Evolutionary conservation across 495 filamentous ascomycete genomes (phyloP).

Genomic region (Talaromyces stipitatus): DNA sequence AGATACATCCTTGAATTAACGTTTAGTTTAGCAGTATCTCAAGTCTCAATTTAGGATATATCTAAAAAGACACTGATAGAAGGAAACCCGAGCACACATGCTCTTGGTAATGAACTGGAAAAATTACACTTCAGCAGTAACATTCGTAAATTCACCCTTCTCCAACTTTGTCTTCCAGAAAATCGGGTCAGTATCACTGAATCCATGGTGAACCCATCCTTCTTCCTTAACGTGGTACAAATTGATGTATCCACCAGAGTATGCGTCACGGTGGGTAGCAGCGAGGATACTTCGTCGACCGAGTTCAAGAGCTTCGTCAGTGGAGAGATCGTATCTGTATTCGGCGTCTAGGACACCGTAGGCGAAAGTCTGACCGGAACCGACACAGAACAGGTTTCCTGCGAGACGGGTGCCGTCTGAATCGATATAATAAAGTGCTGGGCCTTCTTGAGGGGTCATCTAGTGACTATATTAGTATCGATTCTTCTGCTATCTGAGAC

Average conservation of each 20-base stretch:
- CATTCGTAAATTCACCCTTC: slow-evolving; percentile 97
- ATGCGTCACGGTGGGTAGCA: slow-evolving; percentile 96
- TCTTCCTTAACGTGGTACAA: slow-evolving; percentile 97
- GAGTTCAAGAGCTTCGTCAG: slow-evolving; percentile 82
- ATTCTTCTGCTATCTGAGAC: not conserved
- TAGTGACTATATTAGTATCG: slow-evolving; percentile 9
- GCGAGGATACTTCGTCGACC: slow-evolving; percentile 87
- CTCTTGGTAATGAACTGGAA: not conserved
- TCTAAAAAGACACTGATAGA: slow-evolving; percentile 1
- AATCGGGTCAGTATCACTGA: slow-evolving; percentile 88
- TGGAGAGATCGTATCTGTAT: slow-evolving; percentile 80
- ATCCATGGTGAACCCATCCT: slow-evolving; percentile 97
- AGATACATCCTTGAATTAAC: slow-evolving; percentile 2
- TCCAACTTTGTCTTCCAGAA: slow-evolving; percentile 99
- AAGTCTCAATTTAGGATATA: not conserved
- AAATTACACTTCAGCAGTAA: slow-evolving; percentile 64
- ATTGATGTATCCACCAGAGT: slow-evolving; percentile 97
- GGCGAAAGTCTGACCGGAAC: slow-evolving; percentile 95
- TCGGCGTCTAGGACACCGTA: slow-evolving; percentile 96
- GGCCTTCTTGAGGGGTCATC: slow-evolving; percentile 84
- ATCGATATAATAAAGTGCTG: slow-evolving; percentile 98
- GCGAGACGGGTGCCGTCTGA: slow-evolving; percentile 88
- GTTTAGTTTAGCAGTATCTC: not conserved
- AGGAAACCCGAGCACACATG: not conserved
- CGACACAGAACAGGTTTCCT: slow-evolving; percentile 96